Evolutionary conservation across 352 stramenopile genomes (phyloP), one percentile per base, ranked within the genome.

Genomic region (Phytophthora uliginosa): DNA sequence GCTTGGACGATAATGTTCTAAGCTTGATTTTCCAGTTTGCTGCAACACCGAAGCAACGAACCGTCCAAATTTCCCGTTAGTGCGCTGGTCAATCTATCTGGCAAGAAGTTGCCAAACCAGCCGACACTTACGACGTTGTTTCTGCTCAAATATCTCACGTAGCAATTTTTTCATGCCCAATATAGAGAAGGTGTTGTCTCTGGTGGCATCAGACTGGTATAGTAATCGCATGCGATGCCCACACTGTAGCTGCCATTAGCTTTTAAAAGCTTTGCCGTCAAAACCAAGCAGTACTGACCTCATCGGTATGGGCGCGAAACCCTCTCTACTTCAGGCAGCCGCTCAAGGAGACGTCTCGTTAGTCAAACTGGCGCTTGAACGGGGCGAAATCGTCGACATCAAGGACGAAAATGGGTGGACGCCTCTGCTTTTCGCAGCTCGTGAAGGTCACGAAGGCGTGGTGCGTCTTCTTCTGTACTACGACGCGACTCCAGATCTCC

Each of bases 391-490:
- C 17, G 33, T 69, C 7, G 61, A 68, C 15, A 42, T 31, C 31
- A 38, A 42, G n/a, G 36, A 36, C 33, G 33, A 59, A 57, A 57
- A 59, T 17, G 57, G 59, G 17, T 69, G 59, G 59, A 74, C 66
- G 33, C 59, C 66, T 22, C 59, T 74, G 18, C 53, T 74, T 24
- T 61, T 33, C 33, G 59, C 66, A 20, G 52, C 66, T 12, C 40
- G 59, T 10, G 55, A 74, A 33, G 59, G 66, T 31, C 53, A 69
- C 52, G 51, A 31, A 18, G 66, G 66, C 20, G 45, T 65, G 1
- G 59, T 61, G 0, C 24, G 40, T 28, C 53, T 74, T 18, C 53
- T 74, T 15, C 33, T 74, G 15, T 6, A 31, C 31, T 33, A 22
- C 34, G 66, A 63, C 7, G 66, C 66, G 26, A 45, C 36, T 33